Percentiles rank a stretch among this genome's conserved stretches.
These are phyloP conservation scores for Lactarius deliciosus DNA, from an alignment of 768 basidiomycete genomes.

Conservation along the genomic window DNA sequence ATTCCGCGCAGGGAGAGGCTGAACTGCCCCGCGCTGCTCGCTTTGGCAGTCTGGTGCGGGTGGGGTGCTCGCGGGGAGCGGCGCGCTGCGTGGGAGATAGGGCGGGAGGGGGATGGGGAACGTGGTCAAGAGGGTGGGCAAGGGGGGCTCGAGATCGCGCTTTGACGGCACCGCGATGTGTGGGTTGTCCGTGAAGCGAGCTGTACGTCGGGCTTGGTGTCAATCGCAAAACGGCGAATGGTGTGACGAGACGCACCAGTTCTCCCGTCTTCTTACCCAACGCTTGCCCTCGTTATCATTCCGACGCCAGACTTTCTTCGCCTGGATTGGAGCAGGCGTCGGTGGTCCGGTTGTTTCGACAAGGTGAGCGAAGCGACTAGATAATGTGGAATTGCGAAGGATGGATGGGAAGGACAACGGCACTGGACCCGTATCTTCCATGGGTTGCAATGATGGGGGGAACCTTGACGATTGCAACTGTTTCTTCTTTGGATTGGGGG, in stretches of 20 bases:
- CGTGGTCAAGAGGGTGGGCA: slow-evolving; percentile 50
- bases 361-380: slow-evolving; percentile 55
- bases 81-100: slow-evolving; percentile 61
- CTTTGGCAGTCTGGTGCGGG: slow-evolving; percentile 45
- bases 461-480: background rate
- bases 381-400: slow-evolving; percentile 57
- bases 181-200: slow-evolving; percentile 68
- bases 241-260: slow-evolving; percentile 48
- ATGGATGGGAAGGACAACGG: slow-evolving; percentile 73
- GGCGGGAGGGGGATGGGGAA: slow-evolving; percentile 76
- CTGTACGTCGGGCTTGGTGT: slow-evolving; percentile 39
- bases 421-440: slow-evolving; percentile 36
- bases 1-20: slow-evolving; percentile 75
- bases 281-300: slow-evolving; percentile 76
- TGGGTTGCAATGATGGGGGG: background rate
- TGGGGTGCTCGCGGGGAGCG: slow-evolving; percentile 45
- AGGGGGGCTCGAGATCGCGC: slow-evolving; percentile 51
- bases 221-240: background rate
- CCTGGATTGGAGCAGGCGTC: slow-evolving; percentile 14
- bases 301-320: slow-evolving; percentile 47
- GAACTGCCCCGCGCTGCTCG: slow-evolving; percentile 73
- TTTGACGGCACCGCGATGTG: slow-evolving; percentile 65
- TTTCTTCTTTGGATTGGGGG: background rate
- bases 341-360: slow-evolving; percentile 18
- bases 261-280: slow-evolving; percentile 73